Conservation (phyloP, 73 alveolate genomes). For the Tetrahymena borealis region DNA sequence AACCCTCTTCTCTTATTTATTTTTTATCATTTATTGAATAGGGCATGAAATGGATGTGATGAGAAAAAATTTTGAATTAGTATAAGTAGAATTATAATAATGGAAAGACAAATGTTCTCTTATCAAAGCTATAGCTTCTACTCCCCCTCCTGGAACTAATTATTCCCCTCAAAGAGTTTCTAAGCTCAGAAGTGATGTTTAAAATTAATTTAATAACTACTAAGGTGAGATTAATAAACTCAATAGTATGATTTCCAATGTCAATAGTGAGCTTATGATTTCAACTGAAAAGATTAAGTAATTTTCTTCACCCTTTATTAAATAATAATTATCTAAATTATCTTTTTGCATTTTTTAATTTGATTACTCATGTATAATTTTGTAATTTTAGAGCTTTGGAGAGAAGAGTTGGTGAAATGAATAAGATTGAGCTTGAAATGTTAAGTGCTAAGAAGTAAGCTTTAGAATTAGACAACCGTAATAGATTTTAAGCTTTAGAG, state of each 20-base stretch:
- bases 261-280: neutral
- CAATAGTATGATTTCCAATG: neutral
- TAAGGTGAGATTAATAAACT: neutral
- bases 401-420: neutral
- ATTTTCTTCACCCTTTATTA: no score
- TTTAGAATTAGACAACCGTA: neutral
- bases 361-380: neutral
- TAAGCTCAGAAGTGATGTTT: neutral
- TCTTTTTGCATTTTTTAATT: neutral
- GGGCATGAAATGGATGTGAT: neutral
- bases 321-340: no score
- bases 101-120: neutral
- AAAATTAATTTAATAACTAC: neutral
- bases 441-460: neutral
- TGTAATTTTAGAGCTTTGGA: neutral
- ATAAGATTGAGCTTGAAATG: neutral
- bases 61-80: neutral
- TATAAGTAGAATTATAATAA: neutral
- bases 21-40: neutral
- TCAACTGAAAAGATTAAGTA: neutral
- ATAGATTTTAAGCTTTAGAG: neutral
- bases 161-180: neutral
- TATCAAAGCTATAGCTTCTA: neutral
- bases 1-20: no score
- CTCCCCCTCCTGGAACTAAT: neutral